phyloP scores from a whole-genome alignment of 1,139 yeast genomes.

The Scheffersomyces titani region DNA sequence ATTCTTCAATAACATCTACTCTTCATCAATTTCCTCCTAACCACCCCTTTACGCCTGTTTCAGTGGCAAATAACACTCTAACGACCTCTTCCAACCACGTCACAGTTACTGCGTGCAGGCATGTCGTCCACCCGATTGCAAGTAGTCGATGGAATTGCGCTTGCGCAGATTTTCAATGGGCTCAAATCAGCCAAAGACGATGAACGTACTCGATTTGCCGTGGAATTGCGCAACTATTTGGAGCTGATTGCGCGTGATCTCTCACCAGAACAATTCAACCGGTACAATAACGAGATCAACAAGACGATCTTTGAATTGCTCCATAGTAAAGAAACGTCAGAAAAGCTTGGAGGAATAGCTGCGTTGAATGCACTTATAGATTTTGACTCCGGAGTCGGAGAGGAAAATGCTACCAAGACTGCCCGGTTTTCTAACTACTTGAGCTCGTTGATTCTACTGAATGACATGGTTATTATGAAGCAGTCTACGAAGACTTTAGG shows the following conservation, averaged over 20 bases:
- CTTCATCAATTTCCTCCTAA: background rate
- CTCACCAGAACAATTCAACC: conserved; percentile 74
- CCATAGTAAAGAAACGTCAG: conserved; percentile 69
- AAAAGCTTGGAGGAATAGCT: conserved; percentile 85
- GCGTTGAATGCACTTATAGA: conserved; percentile 88
- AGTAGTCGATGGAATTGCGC: conserved; percentile 51
- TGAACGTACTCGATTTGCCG: conserved; percentile 60
- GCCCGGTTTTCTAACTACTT: conserved; percentile 88
- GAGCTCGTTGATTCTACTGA: conserved; percentile 69
- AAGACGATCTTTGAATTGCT: conserved; percentile 84
- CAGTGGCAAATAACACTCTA: background rate
- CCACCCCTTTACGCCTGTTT: background rate
- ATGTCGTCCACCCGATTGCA: conserved; percentile 38
- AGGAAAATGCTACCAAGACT: conserved; percentile 84
- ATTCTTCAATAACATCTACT: background rate
- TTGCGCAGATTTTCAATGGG: conserved; percentile 56
- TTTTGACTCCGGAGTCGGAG: conserved; percentile 64
- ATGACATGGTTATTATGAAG: conserved; percentile 80
- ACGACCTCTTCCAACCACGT: background rate
- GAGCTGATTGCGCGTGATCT: conserved; percentile 72
- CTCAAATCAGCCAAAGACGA: conserved; percentile 51
- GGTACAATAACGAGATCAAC: conserved; percentile 84
- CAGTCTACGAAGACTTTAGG: conserved; percentile 88
- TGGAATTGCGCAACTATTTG: conserved; percentile 65
- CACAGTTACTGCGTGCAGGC: background rate